Conservation (phyloP, 345 rosid species). For the Angophora floribunda region DNA sequence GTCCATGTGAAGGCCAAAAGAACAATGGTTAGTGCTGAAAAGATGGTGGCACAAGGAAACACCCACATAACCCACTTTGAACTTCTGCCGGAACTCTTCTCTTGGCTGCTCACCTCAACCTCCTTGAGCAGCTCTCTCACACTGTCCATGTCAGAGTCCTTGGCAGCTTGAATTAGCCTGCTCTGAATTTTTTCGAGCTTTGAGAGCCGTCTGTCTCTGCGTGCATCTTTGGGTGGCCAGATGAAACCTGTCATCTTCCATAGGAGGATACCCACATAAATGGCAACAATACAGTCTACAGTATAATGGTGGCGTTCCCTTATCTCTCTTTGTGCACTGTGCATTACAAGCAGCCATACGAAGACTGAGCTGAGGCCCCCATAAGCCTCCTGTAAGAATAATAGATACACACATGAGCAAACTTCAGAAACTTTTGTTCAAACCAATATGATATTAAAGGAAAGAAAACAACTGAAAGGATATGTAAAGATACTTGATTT, state of each 20-base stretch:
- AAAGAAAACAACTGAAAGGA: background rate
- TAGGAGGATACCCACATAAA: conserved; percentile 78
- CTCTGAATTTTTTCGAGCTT: conserved; percentile 66
- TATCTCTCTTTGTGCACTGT: conserved; percentile 84
- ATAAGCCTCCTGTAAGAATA: conserved; percentile 68
- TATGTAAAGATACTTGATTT: background rate
- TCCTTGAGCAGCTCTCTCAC: conserved; percentile 73
- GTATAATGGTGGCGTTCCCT: conserved; percentile 88
- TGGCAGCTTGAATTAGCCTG: conserved; percentile 69
- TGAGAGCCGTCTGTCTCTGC: conserved; percentile 18
- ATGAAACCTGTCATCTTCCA: conserved; percentile 93
- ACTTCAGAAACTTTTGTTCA: background rate
- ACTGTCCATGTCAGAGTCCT: conserved; percentile 82
- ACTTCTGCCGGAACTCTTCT: conserved; percentile 3
- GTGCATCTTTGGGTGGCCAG: conserved; percentile 41
- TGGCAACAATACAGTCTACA: conserved; percentile 82
- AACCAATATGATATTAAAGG: background rate
- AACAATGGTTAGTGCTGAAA: conserved; percentile 48
- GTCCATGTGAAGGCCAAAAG: conserved; percentile 73
- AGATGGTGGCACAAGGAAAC: conserved; percentile 49
- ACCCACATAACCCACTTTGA: conserved; percentile 42
- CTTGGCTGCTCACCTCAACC: conserved; percentile 37
- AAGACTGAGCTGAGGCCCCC: conserved; percentile 79
- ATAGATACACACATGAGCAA: background rate
- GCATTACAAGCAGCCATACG: conserved; percentile 74